A percentile compares a stretch with the other conserved stretches of the same genome.
Conservation (phyloP, 2,329 filamentous ascomycete species). For the Penicillium sp. region DNA sequence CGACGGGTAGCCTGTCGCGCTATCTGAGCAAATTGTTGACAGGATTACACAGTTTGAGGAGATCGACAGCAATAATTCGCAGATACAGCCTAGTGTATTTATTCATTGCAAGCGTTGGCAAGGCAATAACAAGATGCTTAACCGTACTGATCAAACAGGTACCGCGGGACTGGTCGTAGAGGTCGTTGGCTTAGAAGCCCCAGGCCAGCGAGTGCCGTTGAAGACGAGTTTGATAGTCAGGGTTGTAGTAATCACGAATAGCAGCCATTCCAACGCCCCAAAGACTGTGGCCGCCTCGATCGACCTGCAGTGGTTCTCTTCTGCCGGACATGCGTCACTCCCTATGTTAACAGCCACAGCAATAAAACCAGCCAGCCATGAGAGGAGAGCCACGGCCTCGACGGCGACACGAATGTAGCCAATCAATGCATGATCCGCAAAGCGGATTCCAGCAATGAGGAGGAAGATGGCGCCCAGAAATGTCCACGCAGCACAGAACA, state of each 20-base stretch:
- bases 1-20: too few species aligned
- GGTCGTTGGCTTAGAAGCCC: not conserved
- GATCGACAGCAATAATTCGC: too few species aligned
- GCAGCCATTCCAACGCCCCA: not conserved
- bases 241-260: not conserved
- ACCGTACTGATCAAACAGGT: not conserved
- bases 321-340: not conserved
- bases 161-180: not conserved
- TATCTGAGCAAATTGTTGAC: too few species aligned
- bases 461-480: constrained; percentile 5
- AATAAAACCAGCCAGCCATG: constrained; percentile 15
- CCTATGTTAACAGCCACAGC: constrained; percentile 9
- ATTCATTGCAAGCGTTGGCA: too few species aligned
- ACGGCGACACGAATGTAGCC: constrained; percentile 6
- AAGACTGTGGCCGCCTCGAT: constrained; percentile 2
- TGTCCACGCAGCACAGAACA: constrained; percentile 14
- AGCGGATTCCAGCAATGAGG: not conserved
- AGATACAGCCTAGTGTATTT: too few species aligned
- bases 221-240: not conserved
- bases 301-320: not conserved
- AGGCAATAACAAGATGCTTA: too few species aligned
- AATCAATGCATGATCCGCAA: constrained; percentile 1
- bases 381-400: constrained; percentile 11
- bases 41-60: too few species aligned
- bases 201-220: constrained; percentile 1